Evolutionary conservation across 306 rosid species (phyloP), one percentile per base, ranked within the genome.

Genomic region (Acacia confusa): DNA sequence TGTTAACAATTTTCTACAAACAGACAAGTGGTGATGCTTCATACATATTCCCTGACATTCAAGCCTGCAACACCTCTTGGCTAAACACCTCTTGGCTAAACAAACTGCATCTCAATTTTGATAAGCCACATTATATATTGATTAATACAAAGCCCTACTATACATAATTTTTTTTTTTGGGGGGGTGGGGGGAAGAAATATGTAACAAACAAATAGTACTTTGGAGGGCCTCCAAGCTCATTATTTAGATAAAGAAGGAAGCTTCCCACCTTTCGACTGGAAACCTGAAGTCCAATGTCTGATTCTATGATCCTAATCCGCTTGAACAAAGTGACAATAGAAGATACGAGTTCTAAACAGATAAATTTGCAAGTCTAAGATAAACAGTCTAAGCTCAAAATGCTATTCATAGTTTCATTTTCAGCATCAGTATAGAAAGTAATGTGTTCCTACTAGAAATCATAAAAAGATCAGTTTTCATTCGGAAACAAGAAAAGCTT

Each of bases 241-340:
- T 47, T 43, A 75, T 53, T 71, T 45, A 15, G 75, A 68, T 19
- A 86, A 71, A 58, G 79, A 36, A 63, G 80, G 81, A 69, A 67
- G 44, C 47, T 69, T 27, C 82, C 55, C 85, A 95, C 99, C 99
- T 95, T 95, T 82, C 99, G 89, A 80, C 98, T 95, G 72, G 99
- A 95, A 86, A 95, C 92, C 90, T 90, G 93, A 84, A 95, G 90
- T 82, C 98, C 99, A 74, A 95, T 98, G 84, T 95, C 97, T n/a
- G 87, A 87, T 79, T 93, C 88, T 60, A 96, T 93, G 50, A 95
- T 86, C 83, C 98, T 98, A 70, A 93, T 76, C 66, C 92, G 89
- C 87, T 93, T 95, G 88, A 95, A 90, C 83, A 95, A 88, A 50
- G 94, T 85, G 89, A 95, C 87, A 68, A 95, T 89, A 20, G 99